Evolutionary conservation across 2,329 filamentous ascomycete species (phyloP).

Genomic region (Arthrobotrys iridis): DNA sequence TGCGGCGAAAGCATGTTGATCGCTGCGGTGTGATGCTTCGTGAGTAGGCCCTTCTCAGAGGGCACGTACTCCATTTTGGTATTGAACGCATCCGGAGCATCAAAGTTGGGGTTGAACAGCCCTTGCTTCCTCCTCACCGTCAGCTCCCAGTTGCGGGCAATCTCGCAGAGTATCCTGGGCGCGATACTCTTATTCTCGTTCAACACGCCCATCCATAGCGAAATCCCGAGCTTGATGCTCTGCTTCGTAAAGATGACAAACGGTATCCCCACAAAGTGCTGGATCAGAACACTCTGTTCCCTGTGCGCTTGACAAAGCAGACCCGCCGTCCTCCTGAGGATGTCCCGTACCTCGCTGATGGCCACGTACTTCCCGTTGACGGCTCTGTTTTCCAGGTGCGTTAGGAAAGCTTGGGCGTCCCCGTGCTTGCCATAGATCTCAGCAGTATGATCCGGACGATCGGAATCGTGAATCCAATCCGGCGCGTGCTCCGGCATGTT

Average conservation of each 20-base stretch:
- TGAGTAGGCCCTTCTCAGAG: conserved; percentile 79
- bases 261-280: conserved; percentile 86
- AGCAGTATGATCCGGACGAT: conserved; percentile 29
- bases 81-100: conserved; percentile 83
- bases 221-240: conserved; percentile 93
- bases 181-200: conserved; percentile 93
- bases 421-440: conserved; percentile 56
- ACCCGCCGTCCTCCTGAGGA: conserved; percentile 83
- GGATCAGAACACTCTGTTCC: conserved; percentile 63
- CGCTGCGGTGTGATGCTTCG: conserved; percentile 78
- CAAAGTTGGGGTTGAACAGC: conserved; percentile 70
- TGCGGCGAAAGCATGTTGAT: conserved; percentile 89
- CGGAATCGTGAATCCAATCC: conserved; percentile 69
- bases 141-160: conserved; percentile 89
- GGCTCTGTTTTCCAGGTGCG: conserved; percentile 77
- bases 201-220: conserved; percentile 94
- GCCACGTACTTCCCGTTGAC: conserved; percentile 75
- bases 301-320: conserved; percentile 80
- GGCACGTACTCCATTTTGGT: conserved; percentile 91
- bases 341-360: conserved; percentile 79
- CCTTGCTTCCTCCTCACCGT: conserved; percentile 81
- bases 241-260: conserved; percentile 94
- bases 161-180: conserved; percentile 82
- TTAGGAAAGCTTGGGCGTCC: conserved; percentile 70
- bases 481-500: conserved; percentile 74